A percentile compares a stretch with the other conserved stretches of the same genome.
phyloP scores from a whole-genome alignment of 2,329 filamentous ascomycete species.

The Colletotrichum sp. region DNA sequence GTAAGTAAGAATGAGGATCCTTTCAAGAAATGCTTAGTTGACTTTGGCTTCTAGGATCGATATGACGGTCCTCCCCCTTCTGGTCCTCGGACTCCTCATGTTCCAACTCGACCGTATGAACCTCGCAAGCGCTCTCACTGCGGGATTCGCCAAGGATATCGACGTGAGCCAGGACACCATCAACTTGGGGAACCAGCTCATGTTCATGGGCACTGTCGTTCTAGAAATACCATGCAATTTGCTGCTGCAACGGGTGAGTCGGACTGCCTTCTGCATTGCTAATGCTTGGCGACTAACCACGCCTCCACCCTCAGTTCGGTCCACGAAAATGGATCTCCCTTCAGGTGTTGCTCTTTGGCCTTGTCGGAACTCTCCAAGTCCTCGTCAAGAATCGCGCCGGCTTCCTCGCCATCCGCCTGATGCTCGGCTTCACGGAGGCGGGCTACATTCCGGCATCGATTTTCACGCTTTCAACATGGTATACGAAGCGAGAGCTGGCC shows the following conservation, averaged over 20 bases:
- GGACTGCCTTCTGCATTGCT: background rate
- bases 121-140: slow-evolving; percentile 54
- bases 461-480: slow-evolving; percentile 58
- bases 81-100: slow-evolving; percentile 53
- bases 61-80: slow-evolving; percentile 48
- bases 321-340: slow-evolving; percentile 53
- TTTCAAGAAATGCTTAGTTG: background rate
- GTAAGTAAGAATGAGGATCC: background rate
- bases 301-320: slow-evolving; percentile 38
- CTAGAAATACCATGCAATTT: slow-evolving; percentile 60
- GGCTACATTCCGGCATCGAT: slow-evolving; percentile 58
- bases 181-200: slow-evolving; percentile 58
- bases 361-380: slow-evolving; percentile 49
- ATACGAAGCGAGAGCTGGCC: slow-evolving; percentile 48
- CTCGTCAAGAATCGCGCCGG: slow-evolving; percentile 46
- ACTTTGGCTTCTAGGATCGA: slow-evolving; percentile 42
- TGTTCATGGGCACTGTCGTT: slow-evolving; percentile 55
- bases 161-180: slow-evolving; percentile 48
- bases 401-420: slow-evolving; percentile 46
- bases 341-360: slow-evolving; percentile 53
- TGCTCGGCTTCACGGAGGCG: slow-evolving; percentile 53
- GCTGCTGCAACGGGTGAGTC: slow-evolving; percentile 35
- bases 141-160: slow-evolving; percentile 48
- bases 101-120: slow-evolving; percentile 61
- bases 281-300: background rate